Conservation (phyloP, 108 stramenopile genomes). For the Epithemia pelagica region DNA sequence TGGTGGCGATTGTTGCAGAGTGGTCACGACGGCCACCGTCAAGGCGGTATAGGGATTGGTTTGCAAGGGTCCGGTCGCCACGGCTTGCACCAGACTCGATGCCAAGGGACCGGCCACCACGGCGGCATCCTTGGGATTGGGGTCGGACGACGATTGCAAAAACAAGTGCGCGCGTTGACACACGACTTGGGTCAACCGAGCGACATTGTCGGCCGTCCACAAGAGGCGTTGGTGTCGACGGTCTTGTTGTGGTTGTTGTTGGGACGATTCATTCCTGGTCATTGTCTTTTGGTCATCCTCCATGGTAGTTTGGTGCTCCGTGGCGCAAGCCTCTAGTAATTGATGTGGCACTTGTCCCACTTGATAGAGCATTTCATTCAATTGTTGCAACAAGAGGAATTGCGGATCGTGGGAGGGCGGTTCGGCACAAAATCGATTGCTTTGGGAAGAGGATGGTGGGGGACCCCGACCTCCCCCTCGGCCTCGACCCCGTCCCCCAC, state of each 20-base stretch:
- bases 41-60: slow-evolving; percentile 75
- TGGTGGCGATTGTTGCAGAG: not conserved
- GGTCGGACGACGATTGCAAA: slow-evolving; percentile 15
- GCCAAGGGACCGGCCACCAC: slow-evolving; percentile 34
- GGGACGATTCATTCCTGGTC: not conserved
- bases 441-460: not conserved
- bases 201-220: slow-evolving; percentile 46
- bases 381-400: not conserved
- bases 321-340: not conserved
- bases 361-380: not conserved
- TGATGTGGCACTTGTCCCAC: not conserved
- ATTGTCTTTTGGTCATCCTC: too few species aligned
- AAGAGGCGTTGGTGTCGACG: not conserved
- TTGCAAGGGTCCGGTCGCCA: slow-evolving; percentile 58
- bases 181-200: slow-evolving; percentile 47
- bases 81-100: slow-evolving; percentile 24
- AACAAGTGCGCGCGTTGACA: slow-evolving; percentile 32
- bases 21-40: slow-evolving; percentile 51
- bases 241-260: slow-evolving; percentile 5
- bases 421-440: slow-evolving; percentile 1
- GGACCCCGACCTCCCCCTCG: not conserved
- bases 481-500: slow-evolving; percentile 12
- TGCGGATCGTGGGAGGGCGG: not conserved
- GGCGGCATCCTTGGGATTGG: slow-evolving; percentile 12
- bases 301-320: not conserved